phyloP scores from a whole-genome alignment of 208 protist species.

The Crithidia acanthocephali region DNA sequence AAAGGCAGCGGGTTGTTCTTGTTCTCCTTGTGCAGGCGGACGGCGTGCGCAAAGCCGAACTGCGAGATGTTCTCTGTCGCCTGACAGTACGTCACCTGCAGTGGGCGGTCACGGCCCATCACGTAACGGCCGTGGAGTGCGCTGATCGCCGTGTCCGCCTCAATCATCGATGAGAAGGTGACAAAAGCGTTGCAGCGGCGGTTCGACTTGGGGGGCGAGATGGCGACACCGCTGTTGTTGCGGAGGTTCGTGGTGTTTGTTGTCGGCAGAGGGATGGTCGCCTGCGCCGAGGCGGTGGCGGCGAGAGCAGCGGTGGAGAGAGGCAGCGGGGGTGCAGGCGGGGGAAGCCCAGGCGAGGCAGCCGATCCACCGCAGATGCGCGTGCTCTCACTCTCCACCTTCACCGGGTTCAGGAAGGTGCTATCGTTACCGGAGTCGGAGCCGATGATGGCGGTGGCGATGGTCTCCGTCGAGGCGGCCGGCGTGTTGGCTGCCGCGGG shows the following conservation, averaged over 20 bases:
- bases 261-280: background rate
- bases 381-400: constrained; percentile 1
- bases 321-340: background rate
- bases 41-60: constrained; percentile 59
- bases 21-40: constrained; percentile 51
- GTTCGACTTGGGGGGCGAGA: background rate
- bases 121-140: constrained; percentile 57
- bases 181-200: constrained; percentile 54
- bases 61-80: constrained; percentile 52
- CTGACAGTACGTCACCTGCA: constrained; percentile 74
- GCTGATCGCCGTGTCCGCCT: constrained; percentile 71
- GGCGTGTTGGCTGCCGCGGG: background rate
- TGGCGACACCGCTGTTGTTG: background rate
- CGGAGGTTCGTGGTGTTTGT: background rate
- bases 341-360: background rate
- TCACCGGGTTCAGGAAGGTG: background rate
- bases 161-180: constrained; percentile 57
- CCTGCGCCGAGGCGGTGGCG: background rate
- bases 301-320: background rate
- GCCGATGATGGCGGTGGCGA: background rate
- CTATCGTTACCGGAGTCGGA: constrained; percentile 9
- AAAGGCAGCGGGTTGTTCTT: constrained; percentile 56
- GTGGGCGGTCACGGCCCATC: constrained; percentile 65
- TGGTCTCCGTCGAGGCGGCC: background rate
- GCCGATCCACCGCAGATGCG: background rate